Base-by-base conservation (phyloP, 2,329 filamentous ascomycete genomes). In the Hypoxylon sp. region DNA sequence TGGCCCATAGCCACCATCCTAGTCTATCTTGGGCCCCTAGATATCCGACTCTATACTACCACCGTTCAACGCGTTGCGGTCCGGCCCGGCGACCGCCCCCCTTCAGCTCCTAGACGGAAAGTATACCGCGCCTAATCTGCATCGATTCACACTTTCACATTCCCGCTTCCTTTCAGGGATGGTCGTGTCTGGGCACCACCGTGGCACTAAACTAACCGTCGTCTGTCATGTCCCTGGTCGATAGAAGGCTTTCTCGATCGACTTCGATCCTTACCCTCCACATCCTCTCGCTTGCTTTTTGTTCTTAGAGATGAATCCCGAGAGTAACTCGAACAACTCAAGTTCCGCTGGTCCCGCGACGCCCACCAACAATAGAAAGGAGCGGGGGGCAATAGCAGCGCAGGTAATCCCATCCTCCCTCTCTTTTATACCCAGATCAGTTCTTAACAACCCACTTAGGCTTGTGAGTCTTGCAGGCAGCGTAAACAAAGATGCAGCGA, bases 401-500 rank as follows among this genome's bases (percentile, higher is more conserved):
- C 77, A 79, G 75, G 70, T 80, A n/a, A 73, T 58, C 44, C 42
- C 61, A 18, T 56, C 61, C 14, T 38, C 36, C 57, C 38, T 24
- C 16, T 61, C 52, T 56, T 42, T 36, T 40, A 11, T 40, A 40
- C 44, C 20, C 45, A 30, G n/a, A 16, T 18, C 12, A 18, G 22
- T 32, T 58, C 36, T 64, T 67, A 40, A 65, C 61, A 44, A 38
- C 49, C 32, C 7, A 14, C 33, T 46, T 24, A 61, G 64, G 56
- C 86, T 18, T 89, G 86, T 77, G 85, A 88, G 70, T 87, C 82
- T 28, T 89, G 86, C 74, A 82, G 86, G 50, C 78, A 75, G 52
- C 85, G 87, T 69, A 90, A 90, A 76, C 87, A 88, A 69, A 87
- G 84, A 79, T 90, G 88, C 76, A 87, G 89, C 73, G 87, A 90